Conservation (phyloP, 2,329 filamentous ascomycete species). For the Fusarium pseudoanthophilum region DNA sequence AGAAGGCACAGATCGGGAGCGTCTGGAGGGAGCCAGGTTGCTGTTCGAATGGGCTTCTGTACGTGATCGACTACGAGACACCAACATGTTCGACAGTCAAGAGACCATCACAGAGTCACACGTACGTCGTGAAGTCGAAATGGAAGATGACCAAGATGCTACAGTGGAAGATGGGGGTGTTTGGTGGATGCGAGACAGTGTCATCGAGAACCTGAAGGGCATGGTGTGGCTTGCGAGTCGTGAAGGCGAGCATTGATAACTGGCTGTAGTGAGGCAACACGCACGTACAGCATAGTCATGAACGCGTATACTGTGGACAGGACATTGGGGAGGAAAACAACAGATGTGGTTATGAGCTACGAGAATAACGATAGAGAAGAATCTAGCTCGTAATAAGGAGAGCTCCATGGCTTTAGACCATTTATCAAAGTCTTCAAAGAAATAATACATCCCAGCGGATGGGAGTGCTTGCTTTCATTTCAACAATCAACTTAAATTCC, state of each 20-base stretch:
- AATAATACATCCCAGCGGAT: constrained; percentile 10
- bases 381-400: constrained; percentile 11
- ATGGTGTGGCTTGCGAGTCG: constrained; percentile 63
- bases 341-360: constrained; percentile 33
- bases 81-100: constrained; percentile 49
- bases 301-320: neutral
- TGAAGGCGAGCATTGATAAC: constrained; percentile 46
- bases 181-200: constrained; percentile 67
- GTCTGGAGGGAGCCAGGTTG: constrained; percentile 60
- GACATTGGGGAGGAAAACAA: neutral
- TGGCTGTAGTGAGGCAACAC: neutral
- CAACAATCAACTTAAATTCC: constrained; percentile 47
- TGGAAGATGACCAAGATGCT: constrained; percentile 34
- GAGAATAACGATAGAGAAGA: constrained; percentile 27
- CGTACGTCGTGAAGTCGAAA: constrained; percentile 25
- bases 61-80: constrained; percentile 50
- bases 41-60: constrained; percentile 68
- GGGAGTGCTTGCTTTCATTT: constrained; percentile 43
- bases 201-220: constrained; percentile 66
- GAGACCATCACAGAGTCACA: constrained; percentile 47
- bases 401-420: neutral
- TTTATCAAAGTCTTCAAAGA: constrained; percentile 8
- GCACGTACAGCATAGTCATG: neutral
- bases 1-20: constrained; percentile 53
- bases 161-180: constrained; percentile 47